These are phyloP conservation scores for Diaporthe sp. DNA, from an alignment of 2,329 filamentous ascomycete genomes.

Conservation along the genomic window DNA sequence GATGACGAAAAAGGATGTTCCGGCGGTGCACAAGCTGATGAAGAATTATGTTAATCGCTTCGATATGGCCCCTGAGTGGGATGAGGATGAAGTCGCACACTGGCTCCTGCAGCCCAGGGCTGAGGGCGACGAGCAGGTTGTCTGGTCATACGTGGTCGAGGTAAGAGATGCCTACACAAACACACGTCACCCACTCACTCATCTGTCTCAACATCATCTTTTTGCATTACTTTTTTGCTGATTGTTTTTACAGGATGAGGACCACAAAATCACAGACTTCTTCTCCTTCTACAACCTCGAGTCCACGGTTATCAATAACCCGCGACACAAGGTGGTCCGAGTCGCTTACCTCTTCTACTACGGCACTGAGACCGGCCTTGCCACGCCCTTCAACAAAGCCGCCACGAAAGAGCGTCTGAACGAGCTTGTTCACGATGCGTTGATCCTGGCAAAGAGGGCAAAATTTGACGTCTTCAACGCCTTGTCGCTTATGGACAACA, in stretches of 20 bases:
- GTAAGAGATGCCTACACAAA: slow-evolving; percentile 53
- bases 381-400: slow-evolving; percentile 63
- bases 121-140: slow-evolving; percentile 79
- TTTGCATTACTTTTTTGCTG: slow-evolving; percentile 3
- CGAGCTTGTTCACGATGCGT: slow-evolving; percentile 82
- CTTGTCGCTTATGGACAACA: slow-evolving; percentile 93
- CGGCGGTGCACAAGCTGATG: slow-evolving; percentile 80
- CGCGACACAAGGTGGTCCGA: slow-evolving; percentile 82
- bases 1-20: slow-evolving; percentile 85
- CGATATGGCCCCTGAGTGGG: slow-evolving; percentile 87
- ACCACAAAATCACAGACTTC: slow-evolving; percentile 92
- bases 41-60: slow-evolving; percentile 84
- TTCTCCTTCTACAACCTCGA: slow-evolving; percentile 97
- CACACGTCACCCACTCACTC: neutral
- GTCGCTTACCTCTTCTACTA: slow-evolving; percentile 99
- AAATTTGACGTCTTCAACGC: slow-evolving; percentile 98
- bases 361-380: slow-evolving; percentile 83
- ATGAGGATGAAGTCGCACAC: slow-evolving; percentile 84
- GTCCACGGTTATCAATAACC: slow-evolving; percentile 88
- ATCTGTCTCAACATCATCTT: neutral
- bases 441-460: slow-evolving; percentile 86
- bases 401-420: slow-evolving; percentile 86
- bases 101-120: slow-evolving; percentile 84
- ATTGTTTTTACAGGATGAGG: slow-evolving; percentile 60
- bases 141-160: slow-evolving; percentile 95